phyloP scores from a whole-genome alignment of 495 filamentous ascomycete genomes.

The Neurospora sublineolata region DNA sequence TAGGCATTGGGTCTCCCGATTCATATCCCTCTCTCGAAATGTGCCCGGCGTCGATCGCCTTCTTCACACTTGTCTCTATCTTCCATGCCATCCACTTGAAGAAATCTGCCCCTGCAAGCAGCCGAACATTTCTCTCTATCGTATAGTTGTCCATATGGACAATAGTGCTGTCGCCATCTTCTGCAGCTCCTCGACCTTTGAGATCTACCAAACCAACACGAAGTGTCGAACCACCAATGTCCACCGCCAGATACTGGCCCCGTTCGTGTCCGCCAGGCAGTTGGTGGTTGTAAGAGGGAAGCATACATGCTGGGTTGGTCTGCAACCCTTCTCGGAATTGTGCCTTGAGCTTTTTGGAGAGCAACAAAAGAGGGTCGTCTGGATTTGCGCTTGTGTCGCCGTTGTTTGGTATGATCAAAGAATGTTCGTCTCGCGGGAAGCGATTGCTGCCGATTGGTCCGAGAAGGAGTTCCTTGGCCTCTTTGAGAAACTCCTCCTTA shows the following conservation, averaged over 20 bases:
- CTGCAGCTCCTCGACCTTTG: slow-evolving; percentile 24
- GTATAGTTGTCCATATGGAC: slow-evolving; percentile 37
- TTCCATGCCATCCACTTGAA: slow-evolving; percentile 79
- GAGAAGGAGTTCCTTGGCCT: slow-evolving; percentile 27
- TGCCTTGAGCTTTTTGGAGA: slow-evolving; percentile 32
- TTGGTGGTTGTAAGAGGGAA: slow-evolving; percentile 56
- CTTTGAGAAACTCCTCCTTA: slow-evolving; percentile 20
- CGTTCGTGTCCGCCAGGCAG: slow-evolving; percentile 61
- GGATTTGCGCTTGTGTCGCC: background rate
- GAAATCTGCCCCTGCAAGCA: slow-evolving; percentile 39
- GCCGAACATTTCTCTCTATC: slow-evolving; percentile 36
- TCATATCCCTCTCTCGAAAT: slow-evolving; percentile 4
- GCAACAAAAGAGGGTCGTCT: slow-evolving; percentile 22
- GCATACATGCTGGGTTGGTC: slow-evolving; percentile 41
- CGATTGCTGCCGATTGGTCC: slow-evolving; percentile 18
- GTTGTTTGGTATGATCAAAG: background rate
- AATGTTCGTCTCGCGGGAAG: background rate
- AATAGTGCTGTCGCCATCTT: slow-evolving; percentile 23
- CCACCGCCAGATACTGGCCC: slow-evolving; percentile 49
- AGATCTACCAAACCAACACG: slow-evolving; percentile 70
- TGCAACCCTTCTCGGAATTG: slow-evolving; percentile 36
- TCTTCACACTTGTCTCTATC: slow-evolving; percentile 45
- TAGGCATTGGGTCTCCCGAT: slow-evolving; percentile 23
- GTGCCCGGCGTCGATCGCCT: slow-evolving; percentile 20
- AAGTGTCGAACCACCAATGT: slow-evolving; percentile 68